Evolutionary conservation across 1,284 basidiomycete species (phyloP), one percentile per base, ranked within the genome.

Genomic region (Cutaneotrichosporon sp.): DNA sequence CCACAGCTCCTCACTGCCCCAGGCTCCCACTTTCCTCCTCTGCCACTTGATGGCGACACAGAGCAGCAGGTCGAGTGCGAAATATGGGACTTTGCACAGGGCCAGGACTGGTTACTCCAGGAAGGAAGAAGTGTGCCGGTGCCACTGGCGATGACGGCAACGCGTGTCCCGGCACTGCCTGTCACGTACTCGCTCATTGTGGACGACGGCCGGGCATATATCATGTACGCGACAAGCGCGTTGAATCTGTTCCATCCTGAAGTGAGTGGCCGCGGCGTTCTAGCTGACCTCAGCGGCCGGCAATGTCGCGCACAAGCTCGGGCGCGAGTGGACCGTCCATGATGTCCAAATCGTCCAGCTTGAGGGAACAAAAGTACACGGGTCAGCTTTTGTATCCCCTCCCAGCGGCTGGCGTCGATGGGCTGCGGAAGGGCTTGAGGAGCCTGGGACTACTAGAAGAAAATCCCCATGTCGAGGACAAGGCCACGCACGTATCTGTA

Each of bases 401-500:
- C 7, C 55, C 54, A 4, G 44, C 48, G 34, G 39, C 32, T 7
- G 42, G 42, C 17, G 16, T 16, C 1, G 54, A 55, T 11, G 31
- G 20, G 14, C 16, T 52, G 9, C 35, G 38, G 16, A 46, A 38
- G 37, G 51, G 49, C n/a, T 34, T 57, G 35, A 43, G 38, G 8
- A 44, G 45, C 24, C 25, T 52, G 19, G 34, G 45, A 4, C 8
- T 51, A 4, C 25, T 33, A 14, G 26, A 54, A 32, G 50, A 19
- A 44, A 16, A 24, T 6, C 19, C 78, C 14, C 77, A 79, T 31
- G 60, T 62, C 22, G 65, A 64, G 33, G 66, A 71, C 42, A 84
- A 85, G 64, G 88, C 85, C 12, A 62, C 62, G 5, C 58, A 39
- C 5, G 77, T 88, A 16, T 82, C 86, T 2, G 78, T 93, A 60